Conservation (phyloP, 1,139 yeast species). For the Sugiyamaella sp. region DNA sequence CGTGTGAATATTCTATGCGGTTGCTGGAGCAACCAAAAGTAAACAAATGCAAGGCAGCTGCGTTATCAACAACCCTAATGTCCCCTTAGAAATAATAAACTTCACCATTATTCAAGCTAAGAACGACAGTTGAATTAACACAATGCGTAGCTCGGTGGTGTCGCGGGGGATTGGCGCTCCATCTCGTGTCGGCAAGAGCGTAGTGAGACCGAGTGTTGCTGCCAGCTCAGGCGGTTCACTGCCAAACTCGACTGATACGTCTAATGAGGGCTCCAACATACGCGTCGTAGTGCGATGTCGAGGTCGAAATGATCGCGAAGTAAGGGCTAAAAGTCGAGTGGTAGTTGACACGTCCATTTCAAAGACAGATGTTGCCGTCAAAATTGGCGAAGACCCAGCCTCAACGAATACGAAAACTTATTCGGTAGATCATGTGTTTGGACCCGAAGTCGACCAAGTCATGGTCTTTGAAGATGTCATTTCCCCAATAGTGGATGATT, state of each 20-base stretch:
- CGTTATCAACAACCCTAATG: constrained; percentile 4
- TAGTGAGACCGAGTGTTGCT: neutral
- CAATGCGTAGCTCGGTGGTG: constrained; percentile 10
- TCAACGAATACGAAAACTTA: constrained; percentile 50
- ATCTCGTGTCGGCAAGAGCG: neutral
- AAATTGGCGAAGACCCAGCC: constrained; percentile 28
- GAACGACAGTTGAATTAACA: neutral
- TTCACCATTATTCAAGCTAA: neutral
- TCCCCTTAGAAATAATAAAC: neutral
- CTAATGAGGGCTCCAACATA: constrained; percentile 49
- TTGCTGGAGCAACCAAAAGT: constrained; percentile 3
- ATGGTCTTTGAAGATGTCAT: constrained; percentile 63
- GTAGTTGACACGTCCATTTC: constrained; percentile 51
- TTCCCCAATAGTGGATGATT: constrained; percentile 59
- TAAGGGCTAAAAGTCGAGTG: constrained; percentile 69
- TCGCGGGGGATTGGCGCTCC: constrained; percentile 4
- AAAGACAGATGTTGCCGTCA: constrained; percentile 30
- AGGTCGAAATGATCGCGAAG: constrained; percentile 74
- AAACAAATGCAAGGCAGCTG: neutral
- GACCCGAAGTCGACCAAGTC: constrained; percentile 71
- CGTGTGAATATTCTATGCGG: neutral
- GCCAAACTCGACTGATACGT: neutral
- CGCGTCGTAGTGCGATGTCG: constrained; percentile 90
- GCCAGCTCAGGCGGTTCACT: neutral
- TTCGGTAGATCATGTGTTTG: constrained; percentile 69